Evolutionary conservation across 177 flowering plant genomes (phyloP), one percentile per base, ranked within the genome.

Genomic region (Vitis hybrid): DNA sequence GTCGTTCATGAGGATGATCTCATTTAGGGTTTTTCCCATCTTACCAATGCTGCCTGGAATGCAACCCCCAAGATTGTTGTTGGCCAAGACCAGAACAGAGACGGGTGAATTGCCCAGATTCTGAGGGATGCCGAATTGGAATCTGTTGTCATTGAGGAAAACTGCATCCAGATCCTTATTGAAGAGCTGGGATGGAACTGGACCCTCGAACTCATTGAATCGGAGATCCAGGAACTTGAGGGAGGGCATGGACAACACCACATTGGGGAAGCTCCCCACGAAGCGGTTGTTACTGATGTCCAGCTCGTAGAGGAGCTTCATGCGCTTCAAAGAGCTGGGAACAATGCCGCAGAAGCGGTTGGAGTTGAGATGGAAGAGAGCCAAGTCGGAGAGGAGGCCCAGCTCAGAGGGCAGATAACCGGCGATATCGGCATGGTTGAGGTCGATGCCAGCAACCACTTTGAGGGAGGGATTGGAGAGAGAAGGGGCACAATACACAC

Each of bases 261-360:
- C 90, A 3, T 64, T 10, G 1, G 94, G 94, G 68, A 90, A 90
- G 1, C 19, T 67, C 0, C 97, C 97, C 1, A 80, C 94, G 70
- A 91, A 87, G 8, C 93, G 87, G 73, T 91, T 91, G 84, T 90
- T 91, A 64, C 94, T 90, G 20, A 91, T 56, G 29, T 90, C 97
- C 12, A 90, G 79, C 86, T 91, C 97, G 74, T 50, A 67, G 3
- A 91, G 85, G 29, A 85, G 83, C 77, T 82, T 87, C 65, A 90
- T 57, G 2, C 62, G 67, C 18, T 72, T 72, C 74, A 91, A 85
- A 2, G 78, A 69, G 5, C 8, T 0, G 0, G 97, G 97, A 11
- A 91, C 78, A 5, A 66, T 20, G 16, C 97, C 93, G 64, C 97
- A 90, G 75, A 91, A 91, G 13, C 97, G 79, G 66, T 91, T 90